These are phyloP conservation scores for Citrullus amarus DNA, from an alignment of 306 rosid species.

Conservation along the genomic window DNA sequence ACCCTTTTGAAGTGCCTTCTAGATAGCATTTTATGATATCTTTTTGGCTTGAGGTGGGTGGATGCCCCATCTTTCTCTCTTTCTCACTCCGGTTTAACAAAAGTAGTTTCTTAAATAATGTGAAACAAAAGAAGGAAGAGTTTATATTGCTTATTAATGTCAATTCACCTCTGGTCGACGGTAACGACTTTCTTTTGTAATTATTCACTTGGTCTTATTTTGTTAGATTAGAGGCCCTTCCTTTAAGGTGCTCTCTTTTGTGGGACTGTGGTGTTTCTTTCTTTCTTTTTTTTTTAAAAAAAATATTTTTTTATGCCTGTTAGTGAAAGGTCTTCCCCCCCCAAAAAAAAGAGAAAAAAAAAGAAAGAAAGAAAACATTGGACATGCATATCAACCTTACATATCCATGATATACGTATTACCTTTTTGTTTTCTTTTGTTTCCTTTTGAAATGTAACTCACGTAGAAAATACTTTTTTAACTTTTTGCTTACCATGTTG, in stretches of 20 bases:
- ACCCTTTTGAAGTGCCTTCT: background rate
- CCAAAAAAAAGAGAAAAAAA: too few species aligned
- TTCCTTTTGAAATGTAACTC: background rate
- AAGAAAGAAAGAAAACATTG: background rate
- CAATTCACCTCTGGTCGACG: background rate
- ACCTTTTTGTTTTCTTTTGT: background rate
- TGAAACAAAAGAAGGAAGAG: background rate
- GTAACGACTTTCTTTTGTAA: too few species aligned
- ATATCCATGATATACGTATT: background rate
- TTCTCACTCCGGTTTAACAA: background rate
- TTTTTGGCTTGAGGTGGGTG: background rate
- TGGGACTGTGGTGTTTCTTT: too few species aligned
- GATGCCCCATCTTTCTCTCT: background rate
- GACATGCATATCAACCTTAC: background rate
- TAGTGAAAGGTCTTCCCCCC: too few species aligned
- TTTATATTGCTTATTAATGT: background rate
- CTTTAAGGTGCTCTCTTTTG: too few species aligned
- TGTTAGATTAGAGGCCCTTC: too few species aligned
- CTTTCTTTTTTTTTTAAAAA: too few species aligned
- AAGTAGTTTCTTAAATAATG: background rate
- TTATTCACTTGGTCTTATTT: too few species aligned
- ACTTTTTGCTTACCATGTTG: constrained; percentile 13
- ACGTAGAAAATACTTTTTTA: constrained; percentile 11
- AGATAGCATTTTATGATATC: background rate
- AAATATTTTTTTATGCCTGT: too few species aligned